Base-by-base conservation (phyloP, 2,329 filamentous ascomycete genomes). In the Arthrobotrys sphaeroides region DNA sequence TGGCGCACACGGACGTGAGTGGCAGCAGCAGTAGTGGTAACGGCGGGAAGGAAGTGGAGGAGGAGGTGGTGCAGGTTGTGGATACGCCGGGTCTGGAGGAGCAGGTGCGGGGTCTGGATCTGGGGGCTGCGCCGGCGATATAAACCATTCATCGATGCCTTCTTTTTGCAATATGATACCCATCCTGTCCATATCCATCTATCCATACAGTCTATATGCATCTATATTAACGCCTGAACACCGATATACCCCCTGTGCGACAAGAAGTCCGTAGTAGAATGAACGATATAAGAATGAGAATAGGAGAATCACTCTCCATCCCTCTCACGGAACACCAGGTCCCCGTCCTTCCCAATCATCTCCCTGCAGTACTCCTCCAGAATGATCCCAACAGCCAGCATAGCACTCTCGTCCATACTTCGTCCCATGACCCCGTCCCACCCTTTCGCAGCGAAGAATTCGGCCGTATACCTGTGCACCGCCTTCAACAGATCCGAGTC, bases 351-450 rank as follows among this genome's bases (percentile, higher is more conserved):
- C 3, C 90, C 91, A 18, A 94, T 83, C 4, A 85, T 81, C 51
- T 89, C 87, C 42, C 85, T 84, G 13, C 87, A 85, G 1, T 88
- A 87, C 82, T 94, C 91, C 82, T 94, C 91, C 43, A 94, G 83
- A 68, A 94, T 82, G 55, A 94, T 88, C 0, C 91, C 91, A 79
- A 94, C 85, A 0, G 91, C 90, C 64, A 94, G 83, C 70, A 94
- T 84, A 2, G 91, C 91, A 12, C 90, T 92, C 83, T 92, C 91
- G 80, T 94, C 90, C 87, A 94, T 88, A 81, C 88, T 91, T 77
- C 85, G 83, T 80, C 83, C 86, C 57, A 84, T 82, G 24, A 78
- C 78, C 16, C 78, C 81, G n/a, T 76, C 67, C 16, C 80, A 82
- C 4, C 77, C 68, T 13, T 72, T 68, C 18, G 82, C 83, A 40